Base-by-base conservation (phyloP, 1,139 yeast genomes). In the Arxiozyma slooffiae region DNA sequence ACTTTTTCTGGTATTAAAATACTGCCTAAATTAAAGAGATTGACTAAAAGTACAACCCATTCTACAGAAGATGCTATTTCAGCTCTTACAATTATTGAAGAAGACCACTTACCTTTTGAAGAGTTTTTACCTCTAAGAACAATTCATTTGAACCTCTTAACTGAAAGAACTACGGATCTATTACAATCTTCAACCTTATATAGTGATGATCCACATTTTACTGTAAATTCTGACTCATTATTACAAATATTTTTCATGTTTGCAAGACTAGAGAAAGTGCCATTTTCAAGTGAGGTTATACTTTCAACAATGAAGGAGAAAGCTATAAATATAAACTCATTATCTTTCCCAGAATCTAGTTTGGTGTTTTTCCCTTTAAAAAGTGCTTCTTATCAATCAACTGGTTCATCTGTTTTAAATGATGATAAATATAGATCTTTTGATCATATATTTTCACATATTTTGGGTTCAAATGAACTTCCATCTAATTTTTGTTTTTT, bases 111-210 rank as follows among this genome's bases (percentile, higher is more conserved):
- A 4, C 60, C 58, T 8, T 55, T 58, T 41, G 62, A 62, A 38
- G 46, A 50, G 3, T 58, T 61, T 9, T 53, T 71, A 8, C 72
- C 76, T 1, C 69, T 81, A 44, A 76, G 74, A 57, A 85, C 82
- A 1, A 67, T 81, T 7, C 81, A 81, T 57, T 66, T 81, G 51
- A 72, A 81, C 52, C 78, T 79, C 41, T 70, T 82, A 50, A 77
- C 83, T 1, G 82, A 83, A 45, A 72, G 89, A 64, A 82, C 87
- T 0, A 80, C 86, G 0, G 85, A 82, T 64, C 67, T 82, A 48
- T 71, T 82, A 50, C 86, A 80, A 58, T 86, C 85, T 1, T 81
- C 86, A 3, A 62, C 71, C 1, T 68, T 72, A 26, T 65, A 66
- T 48, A 64, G 66, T 44, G 62, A 60, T 7, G 67, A 64, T 38